phyloP scores from a whole-genome alignment of 192 early-diverging fungal genomes.

The Backusella circina region DNA sequence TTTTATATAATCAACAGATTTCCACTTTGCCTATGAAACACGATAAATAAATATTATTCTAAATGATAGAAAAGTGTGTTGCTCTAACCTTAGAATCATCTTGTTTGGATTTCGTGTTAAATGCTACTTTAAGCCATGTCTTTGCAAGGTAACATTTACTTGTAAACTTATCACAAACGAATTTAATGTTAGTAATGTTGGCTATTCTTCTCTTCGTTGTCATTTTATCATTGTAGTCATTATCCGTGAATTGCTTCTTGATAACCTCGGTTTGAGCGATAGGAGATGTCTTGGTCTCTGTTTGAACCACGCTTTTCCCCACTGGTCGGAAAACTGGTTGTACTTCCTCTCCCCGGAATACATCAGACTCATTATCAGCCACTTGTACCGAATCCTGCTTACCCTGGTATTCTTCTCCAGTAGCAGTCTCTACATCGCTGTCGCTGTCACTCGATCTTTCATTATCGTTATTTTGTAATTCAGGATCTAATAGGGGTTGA shows the following conservation, averaged over 20 bases:
- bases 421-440: neutral
- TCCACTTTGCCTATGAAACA: neutral
- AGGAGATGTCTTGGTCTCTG: neutral
- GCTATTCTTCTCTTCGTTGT: neutral
- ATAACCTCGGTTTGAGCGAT: neutral
- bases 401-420: neutral
- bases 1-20: neutral
- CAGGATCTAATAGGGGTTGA: neutral
- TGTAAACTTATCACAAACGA: neutral
- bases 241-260: neutral
- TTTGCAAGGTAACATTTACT: neutral
- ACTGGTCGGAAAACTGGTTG: neutral
- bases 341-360: neutral
- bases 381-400: neutral
- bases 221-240: neutral
- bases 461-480: neutral
- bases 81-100: neutral
- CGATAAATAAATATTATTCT: neutral
- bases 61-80: neutral
- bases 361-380: neutral
- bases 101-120: neutral
- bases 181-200: neutral
- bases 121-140: neutral
- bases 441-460: neutral
- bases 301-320: neutral